These are phyloP conservation scores for Austropuccinia psidii DNA, from an alignment of 1,284 basidiomycete genomes.

Conservation along the genomic window DNA sequence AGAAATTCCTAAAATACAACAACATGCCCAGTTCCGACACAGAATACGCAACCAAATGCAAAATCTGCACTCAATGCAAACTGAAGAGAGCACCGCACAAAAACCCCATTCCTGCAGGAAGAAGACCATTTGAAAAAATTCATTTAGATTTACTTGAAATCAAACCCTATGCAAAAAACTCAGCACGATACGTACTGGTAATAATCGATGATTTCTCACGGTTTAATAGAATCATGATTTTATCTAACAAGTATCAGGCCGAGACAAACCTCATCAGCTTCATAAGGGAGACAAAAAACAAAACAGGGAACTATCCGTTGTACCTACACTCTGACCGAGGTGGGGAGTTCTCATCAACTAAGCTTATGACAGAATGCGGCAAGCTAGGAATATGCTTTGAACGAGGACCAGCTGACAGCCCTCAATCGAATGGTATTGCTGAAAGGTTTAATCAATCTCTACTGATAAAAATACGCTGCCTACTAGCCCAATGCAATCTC, in stretches of 20 bases:
- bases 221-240: background rate
- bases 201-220: constrained; percentile 8
- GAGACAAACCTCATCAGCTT: background rate
- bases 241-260: background rate
- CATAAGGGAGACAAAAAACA: background rate
- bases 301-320: background rate
- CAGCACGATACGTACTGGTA: background rate
- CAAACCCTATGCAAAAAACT: background rate
- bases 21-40: background rate
- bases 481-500: background rate
- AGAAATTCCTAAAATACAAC: background rate
- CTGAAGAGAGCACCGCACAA: background rate
- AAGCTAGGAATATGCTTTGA: background rate
- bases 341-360: background rate
- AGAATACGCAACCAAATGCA: background rate
- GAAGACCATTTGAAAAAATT: background rate
- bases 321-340: background rate
- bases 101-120: too few relatives aligned
- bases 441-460: constrained; percentile 11
- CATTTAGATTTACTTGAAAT: background rate
- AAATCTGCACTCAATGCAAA: background rate
- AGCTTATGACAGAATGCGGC: background rate
- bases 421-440: background rate
- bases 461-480: background rate
- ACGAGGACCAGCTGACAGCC: background rate